Evolutionary conservation across 805 yeast genomes (phyloP).

Genomic region (Candida stauntonica): DNA sequence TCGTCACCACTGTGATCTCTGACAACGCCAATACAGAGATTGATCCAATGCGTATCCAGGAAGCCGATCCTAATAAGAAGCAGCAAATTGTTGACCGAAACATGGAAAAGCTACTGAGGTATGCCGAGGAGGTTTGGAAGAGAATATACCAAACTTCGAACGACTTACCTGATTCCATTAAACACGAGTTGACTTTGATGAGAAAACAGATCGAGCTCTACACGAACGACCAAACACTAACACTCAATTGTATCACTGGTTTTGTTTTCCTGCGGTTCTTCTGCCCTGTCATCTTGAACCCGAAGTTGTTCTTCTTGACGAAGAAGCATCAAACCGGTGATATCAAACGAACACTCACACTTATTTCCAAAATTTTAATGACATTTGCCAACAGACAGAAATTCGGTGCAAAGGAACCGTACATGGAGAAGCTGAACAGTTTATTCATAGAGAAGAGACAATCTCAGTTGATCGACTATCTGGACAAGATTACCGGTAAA

Average conservation of each 20-base stretch:
- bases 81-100: constrained; percentile 43
- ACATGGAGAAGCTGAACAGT: constrained; percentile 62
- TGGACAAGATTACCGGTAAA: constrained; percentile 66
- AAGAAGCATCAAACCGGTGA: constrained; percentile 66
- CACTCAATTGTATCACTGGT: constrained; percentile 75
- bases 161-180: constrained; percentile 68
- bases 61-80: constrained; percentile 33
- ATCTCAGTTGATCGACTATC: constrained; percentile 59
- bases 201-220: constrained; percentile 61
- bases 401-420: constrained; percentile 83
- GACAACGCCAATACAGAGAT: constrained; percentile 59
- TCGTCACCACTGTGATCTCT: constrained; percentile 50
- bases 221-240: constrained; percentile 43
- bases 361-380: constrained; percentile 74
- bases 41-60: constrained; percentile 61
- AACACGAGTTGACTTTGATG: constrained; percentile 56
- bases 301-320: constrained; percentile 74
- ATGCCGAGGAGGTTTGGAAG: constrained; percentile 61
- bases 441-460: constrained; percentile 54
- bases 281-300: constrained; percentile 90
- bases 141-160: constrained; percentile 61
- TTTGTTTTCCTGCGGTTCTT: constrained; percentile 79
- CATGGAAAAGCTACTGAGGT: constrained; percentile 42
- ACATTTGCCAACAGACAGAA: constrained; percentile 71
- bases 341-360: constrained; percentile 72